These are phyloP conservation scores for Aspergillus sclerotiicarbonarius DNA, from an alignment of 495 filamentous ascomycete genomes.

Conservation along the genomic window DNA sequence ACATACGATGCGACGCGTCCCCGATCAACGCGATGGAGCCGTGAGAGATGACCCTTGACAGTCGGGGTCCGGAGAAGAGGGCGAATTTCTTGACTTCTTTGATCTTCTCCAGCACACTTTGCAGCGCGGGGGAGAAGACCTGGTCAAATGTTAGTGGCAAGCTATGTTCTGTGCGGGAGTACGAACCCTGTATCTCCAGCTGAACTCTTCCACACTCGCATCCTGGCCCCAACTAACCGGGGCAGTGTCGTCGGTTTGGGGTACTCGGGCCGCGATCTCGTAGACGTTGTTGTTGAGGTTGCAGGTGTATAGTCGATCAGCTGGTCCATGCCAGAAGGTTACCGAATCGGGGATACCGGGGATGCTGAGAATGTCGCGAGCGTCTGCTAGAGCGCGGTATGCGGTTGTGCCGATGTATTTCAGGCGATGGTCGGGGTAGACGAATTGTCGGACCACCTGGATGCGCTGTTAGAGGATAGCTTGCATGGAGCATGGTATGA, in stretches of 20 bases:
- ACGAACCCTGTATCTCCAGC: constrained; percentile 13
- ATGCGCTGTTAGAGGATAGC: neutral
- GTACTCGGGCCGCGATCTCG: constrained; percentile 21
- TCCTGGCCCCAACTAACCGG: constrained; percentile 25
- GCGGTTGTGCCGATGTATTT: constrained; percentile 23
- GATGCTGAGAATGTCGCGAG: constrained; percentile 17
- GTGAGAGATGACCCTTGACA: constrained; percentile 11
- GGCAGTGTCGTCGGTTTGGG: constrained; percentile 3
- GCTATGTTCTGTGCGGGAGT: neutral
- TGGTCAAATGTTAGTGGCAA: neutral
- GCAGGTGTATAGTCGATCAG: constrained; percentile 25
- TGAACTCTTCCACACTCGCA: constrained; percentile 18
- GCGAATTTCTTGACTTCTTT: constrained; percentile 25
- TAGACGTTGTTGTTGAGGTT: constrained; percentile 21
- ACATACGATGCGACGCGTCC: constrained; percentile 30
- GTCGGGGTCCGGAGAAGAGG: constrained; percentile 21
- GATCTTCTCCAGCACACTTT: constrained; percentile 14
- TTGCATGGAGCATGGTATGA: neutral
- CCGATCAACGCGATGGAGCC: constrained; percentile 23
- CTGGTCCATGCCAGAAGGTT: constrained; percentile 28
- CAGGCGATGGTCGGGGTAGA: constrained; percentile 23
- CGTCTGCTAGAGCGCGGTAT: constrained; percentile 23
- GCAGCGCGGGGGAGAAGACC: constrained; percentile 24
- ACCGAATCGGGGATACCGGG: constrained; percentile 22
- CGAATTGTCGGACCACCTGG: constrained; percentile 23